Percentiles rank a stretch among this genome's conserved stretches.
Evolutionary conservation across 257 asterid genomes (phyloP).

Genomic region (Perilla frutescens): DNA sequence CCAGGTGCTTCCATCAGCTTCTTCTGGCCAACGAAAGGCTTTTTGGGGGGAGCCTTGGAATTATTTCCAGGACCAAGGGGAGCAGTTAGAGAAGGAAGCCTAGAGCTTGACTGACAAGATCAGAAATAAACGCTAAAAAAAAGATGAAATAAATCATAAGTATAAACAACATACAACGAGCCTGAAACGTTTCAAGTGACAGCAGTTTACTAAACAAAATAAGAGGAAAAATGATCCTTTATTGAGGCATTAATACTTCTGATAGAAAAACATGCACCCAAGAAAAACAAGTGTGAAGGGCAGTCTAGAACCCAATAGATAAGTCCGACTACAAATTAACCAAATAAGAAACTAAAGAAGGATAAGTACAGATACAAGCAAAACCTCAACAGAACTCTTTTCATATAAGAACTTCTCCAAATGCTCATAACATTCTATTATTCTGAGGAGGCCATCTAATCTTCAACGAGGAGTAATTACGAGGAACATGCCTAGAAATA

Average conservation of each 20-base stretch:
- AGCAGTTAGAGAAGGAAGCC: slow-evolving; percentile 58
- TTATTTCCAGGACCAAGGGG: slow-evolving; percentile 55
- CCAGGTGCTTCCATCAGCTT: slow-evolving; percentile 81
- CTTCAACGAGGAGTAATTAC: neutral
- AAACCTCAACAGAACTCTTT: too few species aligned
- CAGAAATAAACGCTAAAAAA: slow-evolving; percentile 14
- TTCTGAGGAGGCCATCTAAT: neutral
- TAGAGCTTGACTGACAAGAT: slow-evolving; percentile 58
- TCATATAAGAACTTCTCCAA: neutral
- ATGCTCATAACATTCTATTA: neutral
- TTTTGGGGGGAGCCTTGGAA: slow-evolving; percentile 62
- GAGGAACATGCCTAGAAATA: slow-evolving; percentile 8
- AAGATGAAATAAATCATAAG: neutral
- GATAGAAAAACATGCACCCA: too few species aligned
- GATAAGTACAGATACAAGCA: too few species aligned
- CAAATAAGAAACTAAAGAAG: too few species aligned
- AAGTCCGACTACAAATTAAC: too few species aligned
- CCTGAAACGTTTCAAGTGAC: too few species aligned
- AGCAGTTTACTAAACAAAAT: too few species aligned
- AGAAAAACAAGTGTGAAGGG: too few species aligned
- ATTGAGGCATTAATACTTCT: too few species aligned
- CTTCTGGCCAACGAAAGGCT: slow-evolving; percentile 76
- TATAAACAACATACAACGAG: neutral
- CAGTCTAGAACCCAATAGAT: too few species aligned
- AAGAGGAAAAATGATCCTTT: too few species aligned